phyloP scores from a whole-genome alignment of 345 rosid species.

The Pugionium cornutum region DNA sequence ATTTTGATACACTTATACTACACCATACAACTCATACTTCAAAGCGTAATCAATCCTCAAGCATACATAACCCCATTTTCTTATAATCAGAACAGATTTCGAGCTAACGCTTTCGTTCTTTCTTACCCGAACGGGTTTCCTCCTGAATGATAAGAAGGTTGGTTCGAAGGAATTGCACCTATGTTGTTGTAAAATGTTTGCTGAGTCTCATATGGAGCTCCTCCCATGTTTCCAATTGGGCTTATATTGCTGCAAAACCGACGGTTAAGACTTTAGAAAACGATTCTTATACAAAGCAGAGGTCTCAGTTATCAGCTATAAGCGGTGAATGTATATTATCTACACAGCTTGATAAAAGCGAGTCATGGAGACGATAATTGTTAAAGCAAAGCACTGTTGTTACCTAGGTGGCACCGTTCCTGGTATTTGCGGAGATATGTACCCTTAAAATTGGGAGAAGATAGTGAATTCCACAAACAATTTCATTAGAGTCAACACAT shows the following conservation, averaged over 20 bases:
- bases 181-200: conserved; percentile 53
- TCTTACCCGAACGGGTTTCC: conserved; percentile 42
- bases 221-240: conserved; percentile 46
- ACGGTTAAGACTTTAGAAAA: conserved; percentile 36
- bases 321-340: too few species aligned
- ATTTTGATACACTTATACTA: conserved; percentile 4
- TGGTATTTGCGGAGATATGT: conserved; percentile 54
- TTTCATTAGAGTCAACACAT: neutral
- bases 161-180: conserved; percentile 35
- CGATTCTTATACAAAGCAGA: neutral
- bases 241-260: conserved; percentile 37
- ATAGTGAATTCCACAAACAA: conserved; percentile 18
- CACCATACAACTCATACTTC: conserved; percentile 20
- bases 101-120: conserved; percentile 6
- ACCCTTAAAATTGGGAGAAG: conserved; percentile 52
- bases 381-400: conserved; percentile 4
- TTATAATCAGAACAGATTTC: neutral
- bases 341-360: neutral
- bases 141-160: conserved; percentile 30
- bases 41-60: conserved; percentile 11
- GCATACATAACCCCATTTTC: neutral
- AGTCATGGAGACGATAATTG: neutral
- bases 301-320: neutral
- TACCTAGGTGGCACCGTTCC: conserved; percentile 62
- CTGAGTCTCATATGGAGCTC: conserved; percentile 39